Evolutionary conservation across 139 green algal genomes (phyloP), one percentile per base, ranked within the genome.

Genomic region (Tetraselmis chui): DNA sequence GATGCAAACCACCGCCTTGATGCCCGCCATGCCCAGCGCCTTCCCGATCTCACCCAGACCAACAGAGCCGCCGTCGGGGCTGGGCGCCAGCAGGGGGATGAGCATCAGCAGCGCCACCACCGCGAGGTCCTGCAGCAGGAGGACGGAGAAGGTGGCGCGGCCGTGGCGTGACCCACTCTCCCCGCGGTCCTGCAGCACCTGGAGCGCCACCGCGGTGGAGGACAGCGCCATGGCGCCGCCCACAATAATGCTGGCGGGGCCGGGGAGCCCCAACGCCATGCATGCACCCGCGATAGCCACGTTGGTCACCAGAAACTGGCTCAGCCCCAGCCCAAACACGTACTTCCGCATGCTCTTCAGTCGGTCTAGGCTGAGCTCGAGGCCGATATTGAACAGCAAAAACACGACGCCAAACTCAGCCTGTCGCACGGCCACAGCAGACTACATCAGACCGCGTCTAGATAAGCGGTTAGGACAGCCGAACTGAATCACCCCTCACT

Each of bases 41-140:
- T 93, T 90, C 24, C 90, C 88, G 59, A 99, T 98, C 27, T 87
- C 89, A 31, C 82, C 76, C 31, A 90, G 32, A 24, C 77, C 77
- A 32, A 84, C 79, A 0, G 79, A 59, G 2, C 74, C 59, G 78
- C 90, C 30, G 77, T 91, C 77, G 79, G 89, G 28, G 85, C 1
- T 84, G 77, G 94, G 96, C 2, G 97, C 96, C 78, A 99, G 89
- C 82, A 99, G 91, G 23, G 97, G 97, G 76, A 99, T 97, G 79
- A 99, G 90, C 94, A 99, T 99, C 75, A 99, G 94, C 84, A 99
- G 91, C 80, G 98, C 94, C 76, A 99, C 97, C n/a, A 99, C 97
- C 18, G 96, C 95, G 31, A 99, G 88, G 84, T 99, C 97, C 90
- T 98, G 93, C 30, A 99, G 90, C 67, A 99, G 91, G 76, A 99